Percentiles rank a stretch among this genome's conserved stretches.
phyloP scores from a whole-genome alignment of 768 basidiomycete genomes.

The Lactifluus hygrophoroides region DNA sequence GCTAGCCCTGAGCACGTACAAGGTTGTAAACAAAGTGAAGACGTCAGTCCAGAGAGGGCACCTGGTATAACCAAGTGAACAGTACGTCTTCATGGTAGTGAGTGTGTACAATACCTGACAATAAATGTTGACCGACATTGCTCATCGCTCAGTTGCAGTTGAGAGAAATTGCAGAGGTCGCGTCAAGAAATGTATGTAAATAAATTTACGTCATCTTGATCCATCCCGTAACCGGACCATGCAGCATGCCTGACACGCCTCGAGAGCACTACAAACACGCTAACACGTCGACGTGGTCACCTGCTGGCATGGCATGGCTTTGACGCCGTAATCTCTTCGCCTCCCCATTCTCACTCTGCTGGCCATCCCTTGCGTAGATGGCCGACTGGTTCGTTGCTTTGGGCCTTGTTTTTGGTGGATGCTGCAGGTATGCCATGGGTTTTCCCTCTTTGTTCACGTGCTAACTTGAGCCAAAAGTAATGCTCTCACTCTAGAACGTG shows the following conservation, averaged over 20 bases:
- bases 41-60: slow-evolving; percentile 69
- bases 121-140: slow-evolving; percentile 59
- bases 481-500: slow-evolving; percentile 66
- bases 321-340: neutral
- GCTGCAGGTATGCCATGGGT: slow-evolving; percentile 53
- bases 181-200: too few species aligned
- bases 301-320: neutral
- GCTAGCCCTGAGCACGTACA: slow-evolving; percentile 37
- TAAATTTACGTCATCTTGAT: neutral
- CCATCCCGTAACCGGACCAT: too few species aligned
- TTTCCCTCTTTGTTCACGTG: neutral
- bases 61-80: slow-evolving; percentile 33
- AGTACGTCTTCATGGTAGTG: neutral
- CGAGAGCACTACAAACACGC: neutral
- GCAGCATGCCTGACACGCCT: neutral
- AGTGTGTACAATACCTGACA: slow-evolving; percentile 39
- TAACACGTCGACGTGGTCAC: neutral
- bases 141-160: slow-evolving; percentile 34
- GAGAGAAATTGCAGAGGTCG: too few species aligned
- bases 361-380: neutral
- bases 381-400: slow-evolving; percentile 56
- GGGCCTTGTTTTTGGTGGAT: slow-evolving; percentile 79
- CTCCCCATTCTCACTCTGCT: neutral
- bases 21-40: slow-evolving; percentile 68
- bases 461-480: slow-evolving; percentile 40